These are phyloP conservation scores for Trifolium dubium DNA, from an alignment of 306 rosid species.

Conservation along the genomic window DNA sequence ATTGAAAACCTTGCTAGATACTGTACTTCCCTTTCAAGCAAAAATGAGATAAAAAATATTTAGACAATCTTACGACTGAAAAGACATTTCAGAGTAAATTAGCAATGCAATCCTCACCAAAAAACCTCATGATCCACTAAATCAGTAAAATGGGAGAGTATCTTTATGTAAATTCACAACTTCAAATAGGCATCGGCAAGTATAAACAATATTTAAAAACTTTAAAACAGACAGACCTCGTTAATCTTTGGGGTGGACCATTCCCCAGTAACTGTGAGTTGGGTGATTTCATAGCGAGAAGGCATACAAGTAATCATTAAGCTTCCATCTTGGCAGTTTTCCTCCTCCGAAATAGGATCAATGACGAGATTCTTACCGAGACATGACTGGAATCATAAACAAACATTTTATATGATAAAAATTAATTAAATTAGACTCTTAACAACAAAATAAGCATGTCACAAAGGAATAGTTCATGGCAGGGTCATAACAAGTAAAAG, in stretches of 20 bases:
- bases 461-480: slow-evolving; percentile 6
- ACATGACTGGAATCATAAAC: slow-evolving; percentile 63
- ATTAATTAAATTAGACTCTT: slow-evolving; percentile 21
- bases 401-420: slow-evolving; percentile 14
- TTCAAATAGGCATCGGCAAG: not conserved
- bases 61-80: not conserved
- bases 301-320: slow-evolving; percentile 89
- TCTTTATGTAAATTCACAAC: not conserved
- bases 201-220: not conserved
- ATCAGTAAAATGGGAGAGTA: slow-evolving; percentile 1
- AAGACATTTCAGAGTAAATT: too few species aligned
- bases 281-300: slow-evolving; percentile 92
- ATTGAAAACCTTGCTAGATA: slow-evolving; percentile 8
- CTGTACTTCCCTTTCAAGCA: slow-evolving; percentile 17
- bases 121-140: too few species aligned
- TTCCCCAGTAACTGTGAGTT: slow-evolving; percentile 87
- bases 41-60: not conserved
- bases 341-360: slow-evolving; percentile 91
- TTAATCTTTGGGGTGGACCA: slow-evolving; percentile 76
- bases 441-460: slow-evolving; percentile 29
- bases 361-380: slow-evolving; percentile 80
- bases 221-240: slow-evolving; percentile 44
- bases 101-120: too few species aligned
- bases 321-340: slow-evolving; percentile 92
- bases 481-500: slow-evolving; percentile 35